Evolutionary conservation across 2,329 filamentous ascomycete species (phyloP).

Genomic region (Tolypocladium tundrense): DNA sequence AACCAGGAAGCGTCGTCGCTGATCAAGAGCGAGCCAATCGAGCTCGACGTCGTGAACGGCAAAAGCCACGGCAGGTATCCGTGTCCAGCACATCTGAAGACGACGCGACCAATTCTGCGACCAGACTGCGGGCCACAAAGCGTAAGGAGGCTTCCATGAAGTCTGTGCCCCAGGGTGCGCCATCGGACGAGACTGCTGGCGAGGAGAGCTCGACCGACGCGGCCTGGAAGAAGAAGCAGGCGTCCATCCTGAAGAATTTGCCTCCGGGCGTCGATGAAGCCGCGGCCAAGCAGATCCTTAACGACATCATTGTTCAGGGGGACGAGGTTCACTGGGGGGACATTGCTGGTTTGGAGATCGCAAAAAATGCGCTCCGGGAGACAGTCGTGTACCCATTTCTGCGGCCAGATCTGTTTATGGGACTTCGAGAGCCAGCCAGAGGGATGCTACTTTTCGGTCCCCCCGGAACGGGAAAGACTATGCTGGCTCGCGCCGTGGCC

Average conservation of each 20-base stretch:
- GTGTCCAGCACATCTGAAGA: constrained; percentile 17
- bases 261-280: constrained; percentile 72
- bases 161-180: constrained; percentile 35
- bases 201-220: constrained; percentile 27
- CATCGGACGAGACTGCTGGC: constrained; percentile 32
- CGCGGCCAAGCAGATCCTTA: constrained; percentile 84
- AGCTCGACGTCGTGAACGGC: constrained; percentile 11
- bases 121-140: constrained; percentile 15
- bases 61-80: constrained; percentile 9
- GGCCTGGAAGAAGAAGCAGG: constrained; percentile 52
- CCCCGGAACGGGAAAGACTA: constrained; percentile 96
- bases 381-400: constrained; percentile 96
- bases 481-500: constrained; percentile 84
- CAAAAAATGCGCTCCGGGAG: constrained; percentile 87
- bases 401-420: constrained; percentile 90
- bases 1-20: background rate
- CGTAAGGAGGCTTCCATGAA: constrained; percentile 22
- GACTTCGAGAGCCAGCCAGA: constrained; percentile 81
- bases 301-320: constrained; percentile 89
- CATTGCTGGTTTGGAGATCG: constrained; percentile 79
- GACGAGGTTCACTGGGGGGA: constrained; percentile 94
- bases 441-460: constrained; percentile 96
- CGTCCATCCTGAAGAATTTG: constrained; percentile 61
- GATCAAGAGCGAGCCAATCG: constrained; percentile 7
- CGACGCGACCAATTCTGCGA: constrained; percentile 10